Conservation (phyloP, 2,329 filamentous ascomycete species). For the Pseudopithomyces maydicus region DNA sequence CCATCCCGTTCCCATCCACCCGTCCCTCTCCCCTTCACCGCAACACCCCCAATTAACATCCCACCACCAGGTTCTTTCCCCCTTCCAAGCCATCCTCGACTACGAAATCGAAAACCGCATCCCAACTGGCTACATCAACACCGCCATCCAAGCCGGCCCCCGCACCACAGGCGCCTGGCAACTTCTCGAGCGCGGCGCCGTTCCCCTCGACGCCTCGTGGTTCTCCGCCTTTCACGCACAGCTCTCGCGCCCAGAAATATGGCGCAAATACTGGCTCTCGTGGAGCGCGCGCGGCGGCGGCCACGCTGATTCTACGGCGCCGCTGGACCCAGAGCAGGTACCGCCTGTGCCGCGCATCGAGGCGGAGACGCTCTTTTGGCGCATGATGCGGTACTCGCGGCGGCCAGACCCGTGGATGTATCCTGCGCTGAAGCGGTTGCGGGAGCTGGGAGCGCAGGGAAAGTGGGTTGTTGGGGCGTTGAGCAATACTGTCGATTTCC, state of each 20-base stretch:
- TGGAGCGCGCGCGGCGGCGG: slow-evolving; percentile 9
- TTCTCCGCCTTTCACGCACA: slow-evolving; percentile 78
- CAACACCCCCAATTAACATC: not conserved
- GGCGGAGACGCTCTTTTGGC: slow-evolving; percentile 79
- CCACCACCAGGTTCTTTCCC: slow-evolving; percentile 74
- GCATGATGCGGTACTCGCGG: slow-evolving; percentile 82
- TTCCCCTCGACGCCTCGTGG: slow-evolving; percentile 74
- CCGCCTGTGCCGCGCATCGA: slow-evolving; percentile 76
- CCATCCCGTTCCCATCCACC: slow-evolving; percentile 8
- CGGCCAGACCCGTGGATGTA: slow-evolving; percentile 85
- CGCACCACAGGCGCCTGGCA: slow-evolving; percentile 83
- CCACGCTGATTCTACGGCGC: slow-evolving; percentile 37
- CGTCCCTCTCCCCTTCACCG: not conserved
- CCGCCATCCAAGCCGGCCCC: slow-evolving; percentile 78
- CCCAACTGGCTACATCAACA: slow-evolving; percentile 89
- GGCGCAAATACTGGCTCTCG: slow-evolving; percentile 64
- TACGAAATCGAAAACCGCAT: slow-evolving; percentile 80
- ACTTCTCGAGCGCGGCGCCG: slow-evolving; percentile 80
- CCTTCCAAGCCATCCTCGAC: slow-evolving; percentile 90
- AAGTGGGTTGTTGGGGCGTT: slow-evolving; percentile 69
- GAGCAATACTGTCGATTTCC: slow-evolving; percentile 90
- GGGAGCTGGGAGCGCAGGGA: slow-evolving; percentile 50
- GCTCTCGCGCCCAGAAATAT: slow-evolving; percentile 68
- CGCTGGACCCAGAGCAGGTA: slow-evolving; percentile 28
- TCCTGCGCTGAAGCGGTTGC: slow-evolving; percentile 75